Base-by-base conservation (phyloP, 2,329 filamentous ascomycete genomes). In the Fusarium brevicatenulatum region DNA sequence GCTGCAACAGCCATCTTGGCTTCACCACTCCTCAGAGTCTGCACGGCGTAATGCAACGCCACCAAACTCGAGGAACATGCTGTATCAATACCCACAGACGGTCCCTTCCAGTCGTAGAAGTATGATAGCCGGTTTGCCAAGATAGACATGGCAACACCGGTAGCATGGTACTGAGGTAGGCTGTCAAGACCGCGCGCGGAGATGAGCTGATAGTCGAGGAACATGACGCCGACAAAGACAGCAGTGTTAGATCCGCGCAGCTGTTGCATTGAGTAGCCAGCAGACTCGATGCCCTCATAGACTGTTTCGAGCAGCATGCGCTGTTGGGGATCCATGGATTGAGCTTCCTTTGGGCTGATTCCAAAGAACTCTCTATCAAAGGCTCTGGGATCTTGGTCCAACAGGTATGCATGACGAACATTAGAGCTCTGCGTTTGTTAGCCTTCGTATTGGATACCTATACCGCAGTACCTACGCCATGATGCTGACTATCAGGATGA, bases 111-210 rank as follows among this genome's bases (percentile, higher is more conserved):
- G 43, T 66, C 54, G 13, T 61, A 68, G 21, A 66, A 60, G 25
- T 65, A 68, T 3, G 62, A 66, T 13, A 68, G 18, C 0, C 62
- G 55, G 9, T 66, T 66, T 1, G 66, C 36, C 25, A 55, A 52
- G 9, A 68, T 42, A 25, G 36, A 40, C 34, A 80, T 70, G 37
- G 23, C 70, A n/a, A 50, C 60, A 4, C 70, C 70, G 3, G 68
- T 67, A 5, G 66, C 64, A 11, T 56, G 42, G 4, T 57, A 68
- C 9, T 40, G 50, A 1, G 60, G 66, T 9, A 64, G n/a, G 2
- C 19, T 49, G 3, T 60, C 42, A 11, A 53, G 46, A 7, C 70
- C 67, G 1, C 56, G 58, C 0, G 58, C 40, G 4, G 55, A 19
- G 13, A 39, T 55, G 5, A 63, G 59, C 15, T 62, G 32, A 25